Conservation (phyloP, 371 early-diverging fungal species). For the Syncephalis fuscata region DNA sequence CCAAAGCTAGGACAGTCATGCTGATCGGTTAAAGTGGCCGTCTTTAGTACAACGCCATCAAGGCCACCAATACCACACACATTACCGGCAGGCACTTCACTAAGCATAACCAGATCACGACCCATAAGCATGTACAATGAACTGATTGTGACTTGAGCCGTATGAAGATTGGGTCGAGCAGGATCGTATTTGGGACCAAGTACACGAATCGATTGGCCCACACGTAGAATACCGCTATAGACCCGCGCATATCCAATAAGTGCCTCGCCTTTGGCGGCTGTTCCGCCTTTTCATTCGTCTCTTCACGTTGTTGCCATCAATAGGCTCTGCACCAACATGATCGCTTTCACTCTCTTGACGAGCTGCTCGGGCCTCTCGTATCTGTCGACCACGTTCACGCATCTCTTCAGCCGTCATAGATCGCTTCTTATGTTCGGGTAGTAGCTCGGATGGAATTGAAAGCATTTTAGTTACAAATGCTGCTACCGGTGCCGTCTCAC, state of each 20-base stretch:
- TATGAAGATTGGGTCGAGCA: conserved; percentile 36
- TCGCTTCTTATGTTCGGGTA: conserved; percentile 56
- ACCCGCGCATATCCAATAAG: conserved; percentile 87
- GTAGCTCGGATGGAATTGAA: conserved; percentile 46
- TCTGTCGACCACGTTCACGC: conserved; percentile 52
- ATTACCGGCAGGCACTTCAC: conserved; percentile 84
- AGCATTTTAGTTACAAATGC: conserved; percentile 91
- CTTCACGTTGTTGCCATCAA: conserved; percentile 4
- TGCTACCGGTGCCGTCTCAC: conserved; percentile 37
- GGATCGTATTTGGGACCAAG: conserved; percentile 89
- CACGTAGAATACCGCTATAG: conserved; percentile 75
- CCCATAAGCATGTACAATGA: conserved; percentile 91
- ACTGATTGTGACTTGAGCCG: conserved; percentile 51
- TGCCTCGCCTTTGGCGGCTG: conserved; percentile 20
- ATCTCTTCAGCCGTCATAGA: conserved; percentile 78
- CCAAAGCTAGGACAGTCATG: conserved; percentile 11
- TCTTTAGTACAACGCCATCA: conserved; percentile 76
- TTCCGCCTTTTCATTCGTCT: conserved; percentile 15
- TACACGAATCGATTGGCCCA: conserved; percentile 73
- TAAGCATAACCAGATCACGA: conserved; percentile 64
- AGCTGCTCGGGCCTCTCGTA: conserved; percentile 11
- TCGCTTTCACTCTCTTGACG: conserved; percentile 15
- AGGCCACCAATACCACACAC: conserved; percentile 91
- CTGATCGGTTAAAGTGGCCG: conserved; percentile 68
- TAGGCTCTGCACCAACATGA: conserved; percentile 15